phyloP scores from a whole-genome alignment of 345 rosid species.

The Microcos paniculata region DNA sequence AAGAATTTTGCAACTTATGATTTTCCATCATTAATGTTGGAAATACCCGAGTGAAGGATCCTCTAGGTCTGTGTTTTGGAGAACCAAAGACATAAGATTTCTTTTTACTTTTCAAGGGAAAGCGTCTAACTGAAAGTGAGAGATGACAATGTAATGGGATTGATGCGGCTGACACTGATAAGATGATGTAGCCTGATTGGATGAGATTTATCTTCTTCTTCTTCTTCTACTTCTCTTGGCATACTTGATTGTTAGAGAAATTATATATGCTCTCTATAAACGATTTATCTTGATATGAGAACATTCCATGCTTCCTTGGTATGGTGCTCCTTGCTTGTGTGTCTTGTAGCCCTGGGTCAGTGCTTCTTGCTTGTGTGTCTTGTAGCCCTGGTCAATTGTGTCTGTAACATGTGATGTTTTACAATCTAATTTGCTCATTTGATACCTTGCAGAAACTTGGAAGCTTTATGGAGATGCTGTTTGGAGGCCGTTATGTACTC shows the following conservation, averaged over 20 bases:
- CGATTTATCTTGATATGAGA: not conserved
- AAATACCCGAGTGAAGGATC: not conserved
- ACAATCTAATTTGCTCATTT: slow-evolving; percentile 2
- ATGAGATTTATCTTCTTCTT: not conserved
- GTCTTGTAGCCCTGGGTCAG: not conserved
- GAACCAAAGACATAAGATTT: not conserved
- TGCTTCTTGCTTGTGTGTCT: slow-evolving; percentile 5
- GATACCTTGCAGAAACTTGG: slow-evolving; percentile 76
- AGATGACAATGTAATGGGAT: not conserved
- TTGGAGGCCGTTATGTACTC: slow-evolving; percentile 92
- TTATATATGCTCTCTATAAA: not conserved
- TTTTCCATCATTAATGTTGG: not conserved
- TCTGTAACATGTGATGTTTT: not conserved
- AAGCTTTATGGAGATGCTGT: slow-evolving; percentile 99
- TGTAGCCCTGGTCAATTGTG: not conserved
- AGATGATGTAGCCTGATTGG: not conserved
- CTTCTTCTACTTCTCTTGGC: not conserved
- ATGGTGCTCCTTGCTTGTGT: too few relatives aligned
- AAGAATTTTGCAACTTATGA: not conserved
- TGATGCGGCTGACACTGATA: not conserved
- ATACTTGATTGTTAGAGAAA: not conserved
- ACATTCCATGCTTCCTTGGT: not conserved
- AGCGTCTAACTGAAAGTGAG: not conserved
- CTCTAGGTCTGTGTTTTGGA: not conserved
- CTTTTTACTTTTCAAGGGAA: not conserved